These are phyloP conservation scores for Nakazawaea wyomingensis DNA, from an alignment of 805 yeast species.

Conservation along the genomic window DNA sequence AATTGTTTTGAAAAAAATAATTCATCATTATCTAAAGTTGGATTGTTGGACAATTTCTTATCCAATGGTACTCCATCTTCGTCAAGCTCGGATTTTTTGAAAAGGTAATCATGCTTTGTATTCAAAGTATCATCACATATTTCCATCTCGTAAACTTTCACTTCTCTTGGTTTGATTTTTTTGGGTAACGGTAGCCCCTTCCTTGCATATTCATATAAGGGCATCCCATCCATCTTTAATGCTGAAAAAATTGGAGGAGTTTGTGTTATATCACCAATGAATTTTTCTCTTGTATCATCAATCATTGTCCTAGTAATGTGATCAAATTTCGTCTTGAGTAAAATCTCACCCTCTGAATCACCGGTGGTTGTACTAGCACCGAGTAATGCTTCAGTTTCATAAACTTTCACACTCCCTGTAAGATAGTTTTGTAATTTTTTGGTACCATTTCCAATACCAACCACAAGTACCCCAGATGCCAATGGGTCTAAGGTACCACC, in stretches of 20 bases:
- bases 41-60: slow-evolving; percentile 32
- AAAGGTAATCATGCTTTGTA: slow-evolving; percentile 49
- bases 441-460: slow-evolving; percentile 93
- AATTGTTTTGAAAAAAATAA: slow-evolving; percentile 57
- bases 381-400: slow-evolving; percentile 77
- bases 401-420: slow-evolving; percentile 69
- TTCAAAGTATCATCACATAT: slow-evolving; percentile 50
- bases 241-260: slow-evolving; percentile 97
- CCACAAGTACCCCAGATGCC: slow-evolving; percentile 89
- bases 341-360: slow-evolving; percentile 81
- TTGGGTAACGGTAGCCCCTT: slow-evolving; percentile 80
- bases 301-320: slow-evolving; percentile 56
- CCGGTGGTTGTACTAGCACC: slow-evolving; percentile 94
- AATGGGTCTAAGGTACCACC: slow-evolving; percentile 97
- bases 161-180: slow-evolving; percentile 73
- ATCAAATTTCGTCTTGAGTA: slow-evolving; percentile 49
- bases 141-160: slow-evolving; percentile 50
- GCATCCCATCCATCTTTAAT: slow-evolving; percentile 88
- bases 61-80: slow-evolving; percentile 43
- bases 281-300: slow-evolving; percentile 47
- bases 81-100: slow-evolving; percentile 37
- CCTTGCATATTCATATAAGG: slow-evolving; percentile 91
- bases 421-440: slow-evolving; percentile 70
- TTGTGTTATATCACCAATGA: slow-evolving; percentile 78
- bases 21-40: slow-evolving; percentile 60